Evolutionary conservation across 2,329 filamentous ascomycete genomes (phyloP), one percentile per base, ranked within the genome.

Genomic region (Aspergillus tamarii): DNA sequence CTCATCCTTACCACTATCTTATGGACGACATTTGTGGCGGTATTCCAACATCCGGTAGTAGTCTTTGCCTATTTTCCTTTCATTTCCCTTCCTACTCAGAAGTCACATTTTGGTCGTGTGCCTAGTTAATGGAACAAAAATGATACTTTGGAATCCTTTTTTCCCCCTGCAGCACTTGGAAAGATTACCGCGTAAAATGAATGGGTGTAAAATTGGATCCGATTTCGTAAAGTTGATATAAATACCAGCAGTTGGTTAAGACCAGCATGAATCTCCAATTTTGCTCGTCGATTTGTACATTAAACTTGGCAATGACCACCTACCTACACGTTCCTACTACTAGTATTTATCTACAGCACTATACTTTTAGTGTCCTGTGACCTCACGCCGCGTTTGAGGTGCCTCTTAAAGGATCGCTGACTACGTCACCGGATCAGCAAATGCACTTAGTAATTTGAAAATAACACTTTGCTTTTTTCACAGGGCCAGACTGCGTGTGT

Each of bases 111-210:
- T 30, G 32, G 62, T 73, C 65, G 69, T 74, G 70, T 74, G 74
- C 63, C 66, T 75, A 73, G 65, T 64, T 66, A 71, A 73, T 70
- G 72, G 66, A 70, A 69, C 64, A 70, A 74, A 75, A 72, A 53
- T 59, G 34, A 59, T 43, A 43, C 39, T 3, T 54, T 46, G 43
- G 57, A 28, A 32, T 34, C n/a, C 19, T 12, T 32, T 7, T 32
- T 52, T 12, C 10, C 4, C 10, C 19, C 19, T 34, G 14, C 28
- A 10, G 28, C 16, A 3, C 28, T n/a, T 19, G 8, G n/a, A n/a
- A 52, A 52, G 5, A 6, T n/a, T 11, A 32, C 12, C 48, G 9
- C 4, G 4, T 11, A 28, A 3, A 9, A 23, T 19, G 16, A 34
- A 21, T 6, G 28, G 28, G 12, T 32, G 14, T 30, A 12, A 34